phyloP scores from a whole-genome alignment of 306 rosid genomes.

The Erythrophleum fordii region DNA sequence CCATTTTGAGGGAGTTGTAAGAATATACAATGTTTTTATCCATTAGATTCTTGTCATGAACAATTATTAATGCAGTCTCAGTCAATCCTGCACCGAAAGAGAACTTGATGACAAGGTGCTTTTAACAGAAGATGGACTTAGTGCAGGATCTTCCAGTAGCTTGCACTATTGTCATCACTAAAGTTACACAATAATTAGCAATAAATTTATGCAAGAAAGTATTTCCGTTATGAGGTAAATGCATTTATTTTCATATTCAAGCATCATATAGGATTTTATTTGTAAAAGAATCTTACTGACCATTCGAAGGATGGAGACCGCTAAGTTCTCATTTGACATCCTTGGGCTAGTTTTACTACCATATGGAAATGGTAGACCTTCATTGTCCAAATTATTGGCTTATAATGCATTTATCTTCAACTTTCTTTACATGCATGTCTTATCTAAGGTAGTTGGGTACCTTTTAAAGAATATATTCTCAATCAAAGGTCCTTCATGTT shows the following conservation, averaged over 20 bases:
- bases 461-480: constrained; percentile 28
- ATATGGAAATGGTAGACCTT: not conserved
- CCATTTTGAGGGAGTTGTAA: constrained; percentile 6
- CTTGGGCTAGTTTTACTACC: not conserved
- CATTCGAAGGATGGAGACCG: not conserved
- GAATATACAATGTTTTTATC: constrained; percentile 23
- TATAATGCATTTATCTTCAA: not conserved
- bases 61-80: constrained; percentile 5
- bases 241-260: not conserved
- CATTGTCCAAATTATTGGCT: not conserved
- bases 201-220: not conserved
- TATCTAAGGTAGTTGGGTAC: constrained; percentile 9
- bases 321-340: constrained; percentile 6
- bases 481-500: constrained; percentile 33
- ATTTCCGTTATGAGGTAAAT: constrained; percentile 19
- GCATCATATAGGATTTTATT: constrained; percentile 13
- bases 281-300: not conserved
- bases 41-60: constrained; percentile 12
- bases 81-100: constrained; percentile 21
- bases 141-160: constrained; percentile 32
- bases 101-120: constrained; percentile 32
- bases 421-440: not conserved
- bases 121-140: constrained; percentile 28
- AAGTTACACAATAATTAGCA: constrained; percentile 34
- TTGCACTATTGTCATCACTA: constrained; percentile 21